A percentile compares a stretch with the other conserved stretches of the same genome.
These are phyloP conservation scores for Metrosideros polymorpha DNA, from an alignment of 441 rosid genomes.

Conservation along the genomic window DNA sequence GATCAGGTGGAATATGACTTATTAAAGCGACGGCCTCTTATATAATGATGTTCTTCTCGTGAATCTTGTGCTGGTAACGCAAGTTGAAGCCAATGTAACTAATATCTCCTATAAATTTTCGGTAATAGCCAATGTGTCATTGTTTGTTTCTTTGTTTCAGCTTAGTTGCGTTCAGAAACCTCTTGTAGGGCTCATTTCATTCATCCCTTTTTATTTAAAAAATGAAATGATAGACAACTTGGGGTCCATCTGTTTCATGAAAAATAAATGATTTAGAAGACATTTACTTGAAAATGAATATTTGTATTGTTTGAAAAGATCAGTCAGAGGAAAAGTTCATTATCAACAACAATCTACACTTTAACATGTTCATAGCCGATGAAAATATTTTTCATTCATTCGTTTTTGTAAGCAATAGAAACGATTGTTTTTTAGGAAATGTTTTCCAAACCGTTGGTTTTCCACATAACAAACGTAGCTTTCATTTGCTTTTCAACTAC, in stretches of 20 bases:
- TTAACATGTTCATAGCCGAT: neutral
- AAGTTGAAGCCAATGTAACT: neutral
- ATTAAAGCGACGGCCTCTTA: neutral
- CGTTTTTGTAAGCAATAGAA: neutral
- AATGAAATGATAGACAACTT: no score
- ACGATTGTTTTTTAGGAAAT: neutral
- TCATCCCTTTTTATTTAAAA: neutral
- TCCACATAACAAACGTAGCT: neutral
- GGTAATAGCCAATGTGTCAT: neutral
- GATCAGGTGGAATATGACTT: neutral
- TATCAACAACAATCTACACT: neutral
- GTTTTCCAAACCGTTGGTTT: neutral
- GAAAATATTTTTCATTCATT: neutral
- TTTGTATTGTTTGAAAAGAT: neutral
- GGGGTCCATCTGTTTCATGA: no score
- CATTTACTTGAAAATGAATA: no score
- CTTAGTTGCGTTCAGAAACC: neutral
- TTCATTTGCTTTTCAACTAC: neutral
- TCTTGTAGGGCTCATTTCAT: neutral
- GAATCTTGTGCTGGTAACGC: neutral
- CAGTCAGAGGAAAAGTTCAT: neutral
- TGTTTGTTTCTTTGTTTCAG: neutral
- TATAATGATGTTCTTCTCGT: neutral
- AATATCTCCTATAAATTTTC: no score
- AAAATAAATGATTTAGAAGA: no score